Evolutionary conservation across 305 asterid species (phyloP), one percentile per base, ranked within the genome.

Genomic region (Withania somnifera): DNA sequence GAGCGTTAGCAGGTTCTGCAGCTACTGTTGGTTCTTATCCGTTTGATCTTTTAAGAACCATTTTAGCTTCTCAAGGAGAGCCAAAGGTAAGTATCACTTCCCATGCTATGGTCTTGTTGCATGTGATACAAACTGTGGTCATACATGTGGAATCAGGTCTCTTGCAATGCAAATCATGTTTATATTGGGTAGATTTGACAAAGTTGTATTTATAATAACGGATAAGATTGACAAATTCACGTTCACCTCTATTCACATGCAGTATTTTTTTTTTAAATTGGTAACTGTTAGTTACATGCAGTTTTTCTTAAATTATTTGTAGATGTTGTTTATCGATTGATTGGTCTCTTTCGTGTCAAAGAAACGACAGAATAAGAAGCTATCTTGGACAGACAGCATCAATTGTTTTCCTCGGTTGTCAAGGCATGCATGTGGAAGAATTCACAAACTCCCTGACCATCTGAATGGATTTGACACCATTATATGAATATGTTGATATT

Each of bases 11-110:
- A 10, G 99, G 99, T 40, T 95, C 95, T 87, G 98, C 97, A 4
- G 99, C 99, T 75, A 95, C 99, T 1, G 86, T 95, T 78, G 99
- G 98, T 84, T 92, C 99, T 42, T 95, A 95, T 88, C 99, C 99
- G 4, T 95, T 95, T 81, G 99, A 95, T 89, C 98, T 95, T 68
- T 83, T 95, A 77, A 88, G 99, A 86, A 95, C 99, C 60, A 89
- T 95, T 87, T 90, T 95, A 91, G 99, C 99, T 85, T 95, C 98
- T 61, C 99, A 93, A 79, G 98, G 98, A 75, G 97, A 95, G 84
- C 98, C 99, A 78, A 95, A 92, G 98, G 98, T 95, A 47, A 26
- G 1, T 2, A 32, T 17, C 26, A 47, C 26, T 26, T 26, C 22
- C 34, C 28, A 32, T 26, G 38, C 20, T 47, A 2, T 47, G 2